Conservation (phyloP, 73 alveolate species). For the Paramecium caudatum region DNA sequence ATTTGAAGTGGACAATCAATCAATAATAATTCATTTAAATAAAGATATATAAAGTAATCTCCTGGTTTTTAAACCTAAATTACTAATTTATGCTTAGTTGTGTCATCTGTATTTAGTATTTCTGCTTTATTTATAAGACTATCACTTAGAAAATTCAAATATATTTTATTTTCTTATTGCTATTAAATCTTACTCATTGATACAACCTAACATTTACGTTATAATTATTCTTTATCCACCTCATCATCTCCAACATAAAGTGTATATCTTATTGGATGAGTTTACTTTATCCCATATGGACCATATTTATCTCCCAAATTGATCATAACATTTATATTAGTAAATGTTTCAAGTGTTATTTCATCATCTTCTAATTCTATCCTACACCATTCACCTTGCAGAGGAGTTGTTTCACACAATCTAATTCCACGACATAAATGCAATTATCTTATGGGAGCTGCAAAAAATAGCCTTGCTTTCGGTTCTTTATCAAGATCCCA, state of each 20-base stretch:
- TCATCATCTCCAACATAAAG: background rate
- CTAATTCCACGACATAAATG: constrained; percentile 17
- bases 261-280: constrained; percentile 35
- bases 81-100: background rate
- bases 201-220: background rate
- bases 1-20: constrained; percentile 28
- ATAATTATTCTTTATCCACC: background rate
- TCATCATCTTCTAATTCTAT: constrained; percentile 9
- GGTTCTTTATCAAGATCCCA: constrained; percentile 60
- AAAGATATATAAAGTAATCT: background rate
- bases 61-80: background rate
- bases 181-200: background rate
- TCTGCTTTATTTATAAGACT: background rate
- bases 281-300: constrained; percentile 50
- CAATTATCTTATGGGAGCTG: constrained; percentile 16
- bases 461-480: background rate
- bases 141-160: background rate
- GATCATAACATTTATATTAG: background rate
- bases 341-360: constrained; percentile 1
- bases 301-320: constrained; percentile 60
- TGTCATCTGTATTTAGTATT: background rate
- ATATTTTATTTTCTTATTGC: background rate
- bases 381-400: constrained; percentile 61
- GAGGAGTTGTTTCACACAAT: background rate
- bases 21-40: constrained; percentile 7